Base-by-base conservation (phyloP, 176 grass and related monocot species). In the Oryza brachyantha region DNA sequence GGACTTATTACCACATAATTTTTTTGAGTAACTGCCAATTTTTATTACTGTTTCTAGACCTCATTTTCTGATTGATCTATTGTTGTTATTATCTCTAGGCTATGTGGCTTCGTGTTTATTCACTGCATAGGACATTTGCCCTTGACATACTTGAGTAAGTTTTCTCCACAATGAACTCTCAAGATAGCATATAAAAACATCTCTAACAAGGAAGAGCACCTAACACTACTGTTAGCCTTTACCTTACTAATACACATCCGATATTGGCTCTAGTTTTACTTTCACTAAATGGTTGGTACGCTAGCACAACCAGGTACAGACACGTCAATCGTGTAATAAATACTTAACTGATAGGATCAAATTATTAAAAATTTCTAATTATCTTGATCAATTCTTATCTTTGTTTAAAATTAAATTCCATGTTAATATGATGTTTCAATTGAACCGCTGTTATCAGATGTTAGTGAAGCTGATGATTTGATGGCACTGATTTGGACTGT, bases 141-240 rank as follows among this genome's bases (percentile, higher is more conserved):
- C 95, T 98, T 78, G 95, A 98, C 87, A 94, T 98, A 81, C 87
- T 94, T 42, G 95, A 98, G 95, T 98, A 87, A 92, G 87, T 74
- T 67, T 35, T 79, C 36, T 79, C 11, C 55, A 70, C 21, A 68
- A 70, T 42, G 11, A 46, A 64, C 74, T 48, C 8, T 50, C n/a
- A n/a, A n/a, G n/a, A n/a, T n/a, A n/a, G n/a, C n/a, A n/a, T n/a
- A n/a, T n/a, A n/a, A n/a, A n/a, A n/a, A n/a, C n/a, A n/a, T n/a
- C n/a, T n/a, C n/a, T n/a, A n/a, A n/a, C n/a, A n/a, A n/a, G n/a
- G n/a, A n/a, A n/a, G n/a, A n/a, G n/a, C n/a, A n/a, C n/a, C n/a
- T n/a, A n/a, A n/a, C n/a, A n/a, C n/a, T n/a, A n/a, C n/a, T n/a
- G n/a, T n/a, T n/a, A n/a, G n/a, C n/a, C n/a, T n/a, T n/a, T n/a